These are phyloP conservation scores for Penicillium herquei DNA, from an alignment of 495 filamentous ascomycete genomes.

Conservation along the genomic window DNA sequence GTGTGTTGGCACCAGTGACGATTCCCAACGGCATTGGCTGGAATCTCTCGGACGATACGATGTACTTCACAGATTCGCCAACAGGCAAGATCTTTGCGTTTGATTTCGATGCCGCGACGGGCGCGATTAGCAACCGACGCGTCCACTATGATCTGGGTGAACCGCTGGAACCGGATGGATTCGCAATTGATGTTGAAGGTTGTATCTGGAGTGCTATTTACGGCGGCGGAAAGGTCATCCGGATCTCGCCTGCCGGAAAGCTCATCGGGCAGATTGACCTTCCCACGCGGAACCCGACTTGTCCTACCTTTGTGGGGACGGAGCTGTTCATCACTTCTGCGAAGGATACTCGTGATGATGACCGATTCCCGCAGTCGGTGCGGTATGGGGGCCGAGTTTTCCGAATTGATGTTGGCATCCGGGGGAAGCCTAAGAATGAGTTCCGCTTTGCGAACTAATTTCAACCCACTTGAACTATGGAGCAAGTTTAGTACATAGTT, in stretches of 20 bases:
- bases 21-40: constrained; percentile 88
- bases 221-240: constrained; percentile 65
- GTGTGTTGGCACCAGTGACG: constrained; percentile 60
- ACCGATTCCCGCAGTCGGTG: constrained; percentile 53
- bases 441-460: constrained; percentile 38
- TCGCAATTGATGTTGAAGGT: constrained; percentile 68
- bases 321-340: constrained; percentile 77
- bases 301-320: constrained; percentile 68
- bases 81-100: constrained; percentile 70
- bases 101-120: constrained; percentile 65
- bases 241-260: constrained; percentile 62
- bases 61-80: constrained; percentile 82
- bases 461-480: not conserved
- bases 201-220: constrained; percentile 79
- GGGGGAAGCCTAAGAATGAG: constrained; percentile 55
- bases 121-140: constrained; percentile 63
- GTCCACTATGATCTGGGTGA: constrained; percentile 43
- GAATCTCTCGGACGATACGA: constrained; percentile 65
- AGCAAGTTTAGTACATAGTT: not conserved
- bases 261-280: constrained; percentile 64
- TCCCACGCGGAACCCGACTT: constrained; percentile 69
- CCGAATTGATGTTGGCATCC: constrained; percentile 64
- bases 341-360: constrained; percentile 54
- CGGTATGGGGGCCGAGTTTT: constrained; percentile 65
- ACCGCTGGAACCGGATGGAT: constrained; percentile 68